Evolutionary conservation across 2,329 filamentous ascomycete species (phyloP).

Genomic region (Trichothecium sympodiale): DNA sequence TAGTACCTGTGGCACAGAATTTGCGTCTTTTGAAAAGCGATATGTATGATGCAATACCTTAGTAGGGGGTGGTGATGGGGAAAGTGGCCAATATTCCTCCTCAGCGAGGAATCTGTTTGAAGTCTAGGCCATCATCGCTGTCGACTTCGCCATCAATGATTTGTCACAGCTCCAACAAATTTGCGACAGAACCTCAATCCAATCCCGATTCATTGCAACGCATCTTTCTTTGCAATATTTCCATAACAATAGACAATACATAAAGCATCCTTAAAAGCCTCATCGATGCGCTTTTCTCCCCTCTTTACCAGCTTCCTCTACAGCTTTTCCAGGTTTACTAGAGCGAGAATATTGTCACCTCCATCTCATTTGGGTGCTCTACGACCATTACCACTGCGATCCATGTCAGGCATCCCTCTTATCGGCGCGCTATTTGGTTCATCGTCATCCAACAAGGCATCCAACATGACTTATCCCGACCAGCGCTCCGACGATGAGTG

Average conservation of each 20-base stretch:
- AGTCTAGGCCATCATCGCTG: too few species aligned
- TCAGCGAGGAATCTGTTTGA: too few species aligned
- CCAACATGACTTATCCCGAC: conserved; percentile 66
- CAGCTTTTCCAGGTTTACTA: conserved; percentile 33
- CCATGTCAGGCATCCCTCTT: conserved; percentile 73
- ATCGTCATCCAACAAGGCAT: conserved; percentile 30
- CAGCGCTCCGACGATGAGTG: conserved; percentile 76
- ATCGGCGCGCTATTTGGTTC: conserved; percentile 64
- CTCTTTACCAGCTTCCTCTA: conserved; percentile 35
- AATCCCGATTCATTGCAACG: too few species aligned
- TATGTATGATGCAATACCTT: too few species aligned
- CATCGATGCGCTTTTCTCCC: conserved; percentile 38
- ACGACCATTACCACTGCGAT: conserved; percentile 21
- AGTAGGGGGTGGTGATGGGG: too few species aligned
- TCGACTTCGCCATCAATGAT: not conserved
- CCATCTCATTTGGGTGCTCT: conserved; percentile 5
- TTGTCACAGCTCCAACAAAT: not conserved
- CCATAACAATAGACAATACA: not conserved
- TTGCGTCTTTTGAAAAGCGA: too few species aligned
- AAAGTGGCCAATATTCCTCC: too few species aligned
- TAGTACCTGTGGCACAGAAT: too few species aligned
- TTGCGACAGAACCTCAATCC: too few species aligned
- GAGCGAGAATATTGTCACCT: conserved; percentile 20
- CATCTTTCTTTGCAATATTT: not conserved
- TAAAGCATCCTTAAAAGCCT: conserved; percentile 3